Evolutionary conservation across 2,329 filamentous ascomycete species (phyloP).

Genomic region (Sporothrix brunneoviolacea): DNA sequence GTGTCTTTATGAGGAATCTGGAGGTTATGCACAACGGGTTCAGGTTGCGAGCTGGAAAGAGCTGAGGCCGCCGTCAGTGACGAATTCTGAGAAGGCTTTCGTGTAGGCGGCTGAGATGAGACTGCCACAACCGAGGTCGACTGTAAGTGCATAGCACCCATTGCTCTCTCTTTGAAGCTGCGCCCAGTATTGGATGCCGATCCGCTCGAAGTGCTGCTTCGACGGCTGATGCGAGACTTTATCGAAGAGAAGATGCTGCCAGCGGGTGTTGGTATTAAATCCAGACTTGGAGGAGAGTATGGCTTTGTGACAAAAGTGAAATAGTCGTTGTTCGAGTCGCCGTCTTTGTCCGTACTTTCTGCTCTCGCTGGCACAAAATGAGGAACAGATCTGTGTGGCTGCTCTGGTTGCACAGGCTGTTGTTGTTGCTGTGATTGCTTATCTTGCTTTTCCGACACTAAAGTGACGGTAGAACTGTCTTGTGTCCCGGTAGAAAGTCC

Average conservation of each 20-base stretch:
- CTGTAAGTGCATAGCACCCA: conserved; percentile 10
- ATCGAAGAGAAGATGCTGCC: conserved; percentile 16
- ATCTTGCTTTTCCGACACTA: not conserved
- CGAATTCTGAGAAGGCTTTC: conserved; percentile 1
- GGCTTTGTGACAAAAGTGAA: conserved; percentile 7
- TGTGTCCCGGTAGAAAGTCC: too few species aligned
- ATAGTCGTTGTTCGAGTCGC: conserved; percentile 6
- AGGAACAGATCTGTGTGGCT: not conserved
- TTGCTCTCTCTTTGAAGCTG: conserved; percentile 17
- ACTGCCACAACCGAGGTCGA: not conserved
- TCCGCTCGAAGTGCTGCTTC: conserved; percentile 14
- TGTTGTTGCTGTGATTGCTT: not conserved
- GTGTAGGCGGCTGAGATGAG: not conserved
- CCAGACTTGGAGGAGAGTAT: not conserved
- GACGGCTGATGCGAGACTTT: conserved; percentile 17
- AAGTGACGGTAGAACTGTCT: too few species aligned
- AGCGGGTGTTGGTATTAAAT: not conserved
- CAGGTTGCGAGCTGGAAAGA: not conserved
- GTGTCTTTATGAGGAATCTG: not conserved
- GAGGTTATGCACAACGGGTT: not conserved
- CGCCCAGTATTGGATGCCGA: conserved; percentile 1
- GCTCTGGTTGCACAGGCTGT: not conserved
- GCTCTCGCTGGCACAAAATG: too few species aligned
- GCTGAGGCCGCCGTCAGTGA: not conserved
- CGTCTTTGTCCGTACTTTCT: not conserved